Evolutionary conservation across 805 yeast genomes (phyloP), one percentile per base, ranked within the genome.

Genomic region (Starmerella etchellsii): DNA sequence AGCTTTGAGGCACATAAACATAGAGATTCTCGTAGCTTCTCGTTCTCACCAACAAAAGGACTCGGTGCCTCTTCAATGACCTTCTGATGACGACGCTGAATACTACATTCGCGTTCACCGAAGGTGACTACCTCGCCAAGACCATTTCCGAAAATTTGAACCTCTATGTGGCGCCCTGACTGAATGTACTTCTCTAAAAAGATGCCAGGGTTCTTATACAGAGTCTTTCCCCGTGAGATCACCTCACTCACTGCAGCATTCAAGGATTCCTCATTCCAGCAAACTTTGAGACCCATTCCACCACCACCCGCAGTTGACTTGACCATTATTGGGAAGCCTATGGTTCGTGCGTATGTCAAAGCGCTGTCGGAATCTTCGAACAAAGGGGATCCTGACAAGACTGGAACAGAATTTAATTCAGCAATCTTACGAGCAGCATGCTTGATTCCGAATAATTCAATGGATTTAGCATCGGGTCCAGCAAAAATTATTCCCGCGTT

Each of bases 291-390:
- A 73, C 98, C 98, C 67, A 97, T 77, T 59, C 98, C 98, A 71
- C 98, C 98, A 67, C 98, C 98, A 62, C 98, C 98, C 58, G 81
- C 91, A 29, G 98, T 97, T 36, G 98, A 97, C 66, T 88, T 88
- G 66, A 88, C 84, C 64, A 88, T 88, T 36, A 91, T 96, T 8
- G 98, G 98, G 66, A 62, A 87, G 24, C 98, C 97, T 62, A 88
- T 71, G 64, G 84, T 57, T 34, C 66, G 72, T 28, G 87, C 96
- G 57, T 91, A 88, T 6, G 61, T 77, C 49, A 65, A 55, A 25
- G 97, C 97, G 55, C 88, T 84, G 43, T 70, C 78, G 21, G 78
- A 78, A 23, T 70, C 56, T 43, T 77, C 85, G 58, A 88, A 85
- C 48, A 97, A 97, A 30, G 97, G 97, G 8, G 97, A 87, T 59